Conservation (phyloP, 169 alveolate species). For the Toxoplasma gondii region DNA sequence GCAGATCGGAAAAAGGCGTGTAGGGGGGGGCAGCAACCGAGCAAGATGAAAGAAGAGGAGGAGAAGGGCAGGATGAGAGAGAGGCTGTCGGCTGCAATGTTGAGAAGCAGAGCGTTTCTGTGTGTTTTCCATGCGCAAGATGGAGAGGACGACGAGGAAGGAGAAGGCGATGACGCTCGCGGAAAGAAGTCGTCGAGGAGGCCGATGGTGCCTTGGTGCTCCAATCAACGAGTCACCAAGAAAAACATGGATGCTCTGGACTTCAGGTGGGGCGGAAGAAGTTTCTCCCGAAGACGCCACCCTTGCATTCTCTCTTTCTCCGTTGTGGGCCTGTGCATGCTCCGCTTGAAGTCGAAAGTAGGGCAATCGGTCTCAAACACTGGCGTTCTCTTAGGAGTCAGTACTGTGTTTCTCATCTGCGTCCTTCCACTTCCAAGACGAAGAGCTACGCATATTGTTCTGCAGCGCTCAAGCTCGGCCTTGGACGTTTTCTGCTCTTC, state of each 20-base stretch:
- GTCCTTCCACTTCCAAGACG: too few relatives aligned
- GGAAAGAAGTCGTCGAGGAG: background rate
- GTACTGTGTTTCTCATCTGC: too few relatives aligned
- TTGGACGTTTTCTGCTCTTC: too few relatives aligned
- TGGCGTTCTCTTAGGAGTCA: too few relatives aligned
- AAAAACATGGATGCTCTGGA: constrained; percentile 53
- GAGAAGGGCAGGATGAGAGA: background rate
- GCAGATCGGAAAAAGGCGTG: too few relatives aligned
- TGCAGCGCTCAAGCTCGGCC: too few relatives aligned
- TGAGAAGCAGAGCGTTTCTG: too few relatives aligned
- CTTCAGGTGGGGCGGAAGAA: constrained; percentile 32
- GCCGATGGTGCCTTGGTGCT: background rate
- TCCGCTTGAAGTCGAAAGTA: too few relatives aligned
- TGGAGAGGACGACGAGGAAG: constrained; percentile 38
- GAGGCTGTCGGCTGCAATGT: background rate
- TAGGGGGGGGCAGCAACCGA: too few relatives aligned
- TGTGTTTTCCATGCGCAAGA: background rate
- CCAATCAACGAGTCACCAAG: constrained; percentile 6
- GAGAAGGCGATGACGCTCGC: constrained; percentile 9
- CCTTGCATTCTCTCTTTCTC: background rate
- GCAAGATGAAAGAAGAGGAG: background rate
- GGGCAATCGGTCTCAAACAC: too few relatives aligned
- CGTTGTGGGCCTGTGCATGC: background rate
- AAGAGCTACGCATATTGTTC: too few relatives aligned
- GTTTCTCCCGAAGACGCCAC: background rate